These are phyloP conservation scores for Hypoxylon fragiforme DNA, from an alignment of 495 filamentous ascomycete species.

Conservation along the genomic window DNA sequence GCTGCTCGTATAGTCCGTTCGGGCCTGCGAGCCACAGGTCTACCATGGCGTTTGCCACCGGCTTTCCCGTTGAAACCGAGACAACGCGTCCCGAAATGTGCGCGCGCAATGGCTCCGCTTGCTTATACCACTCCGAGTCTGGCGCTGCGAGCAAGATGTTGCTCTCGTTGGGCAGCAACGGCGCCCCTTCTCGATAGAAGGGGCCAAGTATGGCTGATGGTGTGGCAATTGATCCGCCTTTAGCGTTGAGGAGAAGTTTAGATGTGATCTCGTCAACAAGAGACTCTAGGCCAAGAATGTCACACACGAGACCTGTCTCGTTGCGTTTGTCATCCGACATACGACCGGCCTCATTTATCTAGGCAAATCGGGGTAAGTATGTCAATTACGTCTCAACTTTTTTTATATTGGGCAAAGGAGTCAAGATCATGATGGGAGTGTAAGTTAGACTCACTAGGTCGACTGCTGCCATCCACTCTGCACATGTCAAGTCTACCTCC, in stretches of 20 bases:
- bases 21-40: conserved; percentile 79
- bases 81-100: conserved; percentile 67
- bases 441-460: conserved; percentile 41
- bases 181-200: conserved; percentile 74
- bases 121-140: conserved; percentile 39
- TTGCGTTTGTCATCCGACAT: conserved; percentile 74
- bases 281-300: conserved; percentile 74
- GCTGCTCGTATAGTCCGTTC: conserved; percentile 80
- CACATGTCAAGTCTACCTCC: conserved; percentile 59
- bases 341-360: conserved; percentile 73
- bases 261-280: conserved; percentile 79
- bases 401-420: no score
- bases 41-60: conserved; percentile 64
- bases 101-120: conserved; percentile 57
- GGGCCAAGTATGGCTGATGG: conserved; percentile 75
- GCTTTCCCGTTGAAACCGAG: conserved; percentile 58
- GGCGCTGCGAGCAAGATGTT: conserved; percentile 54
- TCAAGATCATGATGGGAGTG: no score
- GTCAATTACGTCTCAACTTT: no score
- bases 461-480: conserved; percentile 55
- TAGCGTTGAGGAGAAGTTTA: conserved; percentile 48
- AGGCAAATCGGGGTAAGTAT: not conserved
- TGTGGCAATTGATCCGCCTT: conserved; percentile 55
- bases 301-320: conserved; percentile 71
- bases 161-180: conserved; percentile 62